These are phyloP conservation scores for Nakazawaea wickerhamii DNA, from an alignment of 805 yeast genomes.

Conservation along the genomic window DNA sequence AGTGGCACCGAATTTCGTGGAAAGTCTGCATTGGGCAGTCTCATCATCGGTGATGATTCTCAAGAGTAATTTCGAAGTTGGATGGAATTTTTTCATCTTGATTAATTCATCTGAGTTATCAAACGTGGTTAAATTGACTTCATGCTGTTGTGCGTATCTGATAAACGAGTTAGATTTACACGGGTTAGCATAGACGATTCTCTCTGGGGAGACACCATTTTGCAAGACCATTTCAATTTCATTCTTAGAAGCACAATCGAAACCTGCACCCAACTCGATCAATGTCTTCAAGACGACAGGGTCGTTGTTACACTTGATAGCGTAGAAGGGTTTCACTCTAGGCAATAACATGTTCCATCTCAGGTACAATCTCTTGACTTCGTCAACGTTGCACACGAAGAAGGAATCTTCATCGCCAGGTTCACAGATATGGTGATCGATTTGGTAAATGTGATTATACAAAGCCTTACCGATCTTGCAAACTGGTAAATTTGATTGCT, in stretches of 20 bases:
- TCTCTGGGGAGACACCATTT: slow-evolving; percentile 56
- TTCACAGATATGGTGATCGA: slow-evolving; percentile 54
- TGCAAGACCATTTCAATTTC: slow-evolving; percentile 68
- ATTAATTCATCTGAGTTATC: slow-evolving; percentile 82
- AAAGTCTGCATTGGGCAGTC: slow-evolving; percentile 76
- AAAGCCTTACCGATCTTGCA: slow-evolving; percentile 34
- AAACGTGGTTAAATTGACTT: slow-evolving; percentile 74
- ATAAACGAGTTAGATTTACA: slow-evolving; percentile 84
- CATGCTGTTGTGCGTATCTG: slow-evolving; percentile 54
- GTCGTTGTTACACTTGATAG: slow-evolving; percentile 91
- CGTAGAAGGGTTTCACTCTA: slow-evolving; percentile 80
- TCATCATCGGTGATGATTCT: slow-evolving; percentile 89
- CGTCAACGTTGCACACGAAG: slow-evolving; percentile 80
- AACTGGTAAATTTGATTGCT: neutral
- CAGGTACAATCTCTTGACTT: slow-evolving; percentile 53
- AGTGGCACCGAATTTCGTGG: slow-evolving; percentile 86
- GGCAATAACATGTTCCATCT: slow-evolving; percentile 68
- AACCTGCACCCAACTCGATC: slow-evolving; percentile 61
- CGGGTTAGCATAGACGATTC: slow-evolving; percentile 89
- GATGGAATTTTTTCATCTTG: slow-evolving; percentile 66
- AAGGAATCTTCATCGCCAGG: slow-evolving; percentile 84
- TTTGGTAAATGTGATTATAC: slow-evolving; percentile 30
- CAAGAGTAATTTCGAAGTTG: slow-evolving; percentile 63
- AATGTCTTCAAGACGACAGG: slow-evolving; percentile 50
- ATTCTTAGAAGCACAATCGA: slow-evolving; percentile 89